Evolutionary conservation across 805 yeast genomes (phyloP).

Genomic region (Maudiozyma bulderi): DNA sequence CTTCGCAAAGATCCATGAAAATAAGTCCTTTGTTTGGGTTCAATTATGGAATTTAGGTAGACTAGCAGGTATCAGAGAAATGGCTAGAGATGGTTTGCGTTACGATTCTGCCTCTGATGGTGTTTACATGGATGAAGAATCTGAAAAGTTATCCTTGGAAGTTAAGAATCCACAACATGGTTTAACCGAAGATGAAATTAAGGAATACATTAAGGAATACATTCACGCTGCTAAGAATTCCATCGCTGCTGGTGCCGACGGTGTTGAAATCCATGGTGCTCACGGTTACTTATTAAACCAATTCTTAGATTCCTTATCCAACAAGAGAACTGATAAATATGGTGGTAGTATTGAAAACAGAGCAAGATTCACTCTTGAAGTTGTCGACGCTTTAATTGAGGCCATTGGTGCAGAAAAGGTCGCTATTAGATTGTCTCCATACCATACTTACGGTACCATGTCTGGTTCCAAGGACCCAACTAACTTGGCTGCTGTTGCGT

Average conservation of each 20-base stretch:
- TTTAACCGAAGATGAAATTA: constrained; percentile 27
- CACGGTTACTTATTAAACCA: constrained; percentile 52
- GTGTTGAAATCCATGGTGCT: constrained; percentile 60
- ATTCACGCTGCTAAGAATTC: constrained; percentile 35
- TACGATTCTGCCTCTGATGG: constrained; percentile 33
- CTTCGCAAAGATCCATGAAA: constrained; percentile 39
- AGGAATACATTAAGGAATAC: constrained; percentile 33
- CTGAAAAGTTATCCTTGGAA: constrained; percentile 26
- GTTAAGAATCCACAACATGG: constrained; percentile 26
- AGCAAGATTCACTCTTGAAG: constrained; percentile 35
- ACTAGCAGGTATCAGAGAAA: constrained; percentile 31
- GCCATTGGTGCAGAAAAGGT: constrained; percentile 43
- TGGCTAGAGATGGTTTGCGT: constrained; percentile 30
- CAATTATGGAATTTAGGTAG: constrained; percentile 45
- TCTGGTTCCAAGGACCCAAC: constrained; percentile 30
- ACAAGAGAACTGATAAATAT: constrained; percentile 40
- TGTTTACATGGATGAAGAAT: constrained; percentile 26
- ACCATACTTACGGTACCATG: constrained; percentile 31
- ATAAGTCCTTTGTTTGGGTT: constrained; percentile 34
- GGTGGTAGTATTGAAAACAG: constrained; percentile 46
- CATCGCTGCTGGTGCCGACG: constrained; percentile 37
- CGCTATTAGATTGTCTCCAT: constrained; percentile 41
- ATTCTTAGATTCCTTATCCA: constrained; percentile 39
- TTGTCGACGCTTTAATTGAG: constrained; percentile 40
- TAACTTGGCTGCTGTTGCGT: constrained; percentile 32